Evolutionary conservation across 495 filamentous ascomycete genomes (phyloP), one percentile per base, ranked within the genome.

Genomic region (Aspergillus avenaceus): DNA sequence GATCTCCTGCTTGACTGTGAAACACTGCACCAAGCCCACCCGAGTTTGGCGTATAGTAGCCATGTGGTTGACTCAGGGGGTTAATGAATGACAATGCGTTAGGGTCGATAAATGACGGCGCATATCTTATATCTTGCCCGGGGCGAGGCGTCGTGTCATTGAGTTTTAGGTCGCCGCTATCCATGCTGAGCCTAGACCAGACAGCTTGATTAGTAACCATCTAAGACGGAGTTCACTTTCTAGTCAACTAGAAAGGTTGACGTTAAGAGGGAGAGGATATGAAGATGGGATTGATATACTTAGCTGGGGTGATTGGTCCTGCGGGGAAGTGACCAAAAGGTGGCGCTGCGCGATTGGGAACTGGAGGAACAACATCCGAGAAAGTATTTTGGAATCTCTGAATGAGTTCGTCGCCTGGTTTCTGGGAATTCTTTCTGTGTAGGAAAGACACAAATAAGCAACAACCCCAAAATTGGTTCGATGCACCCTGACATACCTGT

Each of bases 41-140:
- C 2, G 90, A 88, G 1, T 89, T 95, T 2, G 91, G 91, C 0
- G 88, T 91, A 64, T 95, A 96, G 66, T 95, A 91, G 18, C 86
- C 86, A 21, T 85, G 82, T 31, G 84, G 80, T 46, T 96, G 90
- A 58, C 84, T 88, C 49, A 84, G 84, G 53, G 93, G 87, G 36
- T 75, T 73, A 45, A 82, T 71, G 70, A 96, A 96, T 4, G 82
- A 79, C 56, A 91, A 90, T 4, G 89, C 84, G 59, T 81, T 87
- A 13, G 91, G 83, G 54, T 97, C 92, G 61, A 97, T 77, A 26
- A 91, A 77, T 16, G 91, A 91, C 8, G 91, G 87, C 2, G 90
- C 93, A 62, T 93, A 93, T 41, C 87, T 77, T 77, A 91, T 88
- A 49, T 96, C 90, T 51, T 84, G 82, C 7, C 84, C 73, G 25